Base-by-base conservation (phyloP, 208 protist genomes). In the Crithidia brevicula region DNA sequence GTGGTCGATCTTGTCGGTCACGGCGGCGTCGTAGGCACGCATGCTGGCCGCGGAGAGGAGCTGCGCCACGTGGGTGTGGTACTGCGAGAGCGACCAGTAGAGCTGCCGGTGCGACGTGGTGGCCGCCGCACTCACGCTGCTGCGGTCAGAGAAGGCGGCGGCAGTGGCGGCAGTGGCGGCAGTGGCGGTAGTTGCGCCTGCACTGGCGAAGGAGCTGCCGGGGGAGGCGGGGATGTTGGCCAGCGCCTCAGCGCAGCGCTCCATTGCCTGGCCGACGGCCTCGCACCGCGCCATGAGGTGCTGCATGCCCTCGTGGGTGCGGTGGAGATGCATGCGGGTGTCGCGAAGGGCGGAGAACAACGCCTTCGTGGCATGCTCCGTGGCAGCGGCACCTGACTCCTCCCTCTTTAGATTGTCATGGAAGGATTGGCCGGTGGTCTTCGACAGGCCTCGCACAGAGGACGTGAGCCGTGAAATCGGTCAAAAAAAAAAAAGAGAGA, bases 31-130 rank as follows among this genome's bases (percentile, higher is more conserved):
- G 51, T 57, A 57, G 5, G 51, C 51, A 27, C 25, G 51, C 51
- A 36, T 27, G 30, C 51, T 57, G 18, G 51, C 18, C 51, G 51
- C 51, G 15, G 51, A 36, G 31, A 57, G 51, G 31, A 57, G 51
- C 51, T 40, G 51, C 18, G 51, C 51, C 51, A 28, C 31, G 51
- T 57, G 51, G 8, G 51, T 57, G 31, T 57, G 51, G 51, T 42
- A 57, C 51, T 57, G 30, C 51, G 51, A 57, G 31, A 57, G 51
- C 31, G 51, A 57, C 51, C 51, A 57, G 51, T 38, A 42, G 31
- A 57, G 51, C 27, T 57, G 51, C 31, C 51, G 51, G 31, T 57
- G 42, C 31, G 51, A 57, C 31, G 31, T n/a, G 5, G 31, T 42
- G 51, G 31, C 51, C 1, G 51, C 51, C 4, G 51, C 30, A n/a